Evolutionary conservation across 2,329 filamentous ascomycete species (phyloP).

Genomic region (Fusarium verticillioides): DNA sequence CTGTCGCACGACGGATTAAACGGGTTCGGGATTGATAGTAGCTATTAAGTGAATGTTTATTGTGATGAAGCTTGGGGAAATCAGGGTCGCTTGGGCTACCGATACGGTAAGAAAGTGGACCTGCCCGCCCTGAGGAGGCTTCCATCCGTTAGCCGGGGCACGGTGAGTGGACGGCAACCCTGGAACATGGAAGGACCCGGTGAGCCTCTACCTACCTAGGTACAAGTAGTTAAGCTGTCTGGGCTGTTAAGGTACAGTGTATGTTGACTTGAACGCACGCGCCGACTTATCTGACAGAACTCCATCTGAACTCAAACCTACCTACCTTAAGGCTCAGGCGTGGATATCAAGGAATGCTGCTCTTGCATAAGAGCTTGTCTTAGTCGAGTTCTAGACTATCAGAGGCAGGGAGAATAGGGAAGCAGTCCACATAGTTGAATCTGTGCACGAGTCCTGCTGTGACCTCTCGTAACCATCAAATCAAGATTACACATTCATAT

Average conservation of each 20-base stretch:
- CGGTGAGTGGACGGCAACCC: neutral
- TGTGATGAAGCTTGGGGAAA: conserved; percentile 15
- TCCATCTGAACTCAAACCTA: neutral
- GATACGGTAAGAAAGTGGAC: conserved; percentile 12
- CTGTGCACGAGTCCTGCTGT: neutral
- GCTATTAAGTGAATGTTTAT: conserved; percentile 27
- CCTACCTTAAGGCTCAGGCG: neutral
- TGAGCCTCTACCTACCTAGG: neutral
- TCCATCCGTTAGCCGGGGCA: conserved; percentile 20
- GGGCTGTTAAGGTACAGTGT: neutral
- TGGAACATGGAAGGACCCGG: neutral
- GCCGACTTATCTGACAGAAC: neutral
- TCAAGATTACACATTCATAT: neutral
- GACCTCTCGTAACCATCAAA: neutral
- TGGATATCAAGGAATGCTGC: neutral
- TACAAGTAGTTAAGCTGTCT: too few relatives aligned
- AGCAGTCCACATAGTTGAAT: neutral
- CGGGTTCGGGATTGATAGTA: neutral
- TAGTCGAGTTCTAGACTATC: neutral
- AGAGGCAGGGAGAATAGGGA: neutral
- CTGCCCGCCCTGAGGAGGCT: neutral
- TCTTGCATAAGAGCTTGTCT: neutral
- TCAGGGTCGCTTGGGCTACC: conserved; percentile 36
- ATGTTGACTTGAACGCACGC: neutral
- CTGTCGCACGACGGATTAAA: neutral